Evolutionary conservation across 164 flowering plant species (phyloP), one percentile per base, ranked within the genome.

Genomic region (Paratinospora sagittata): DNA sequence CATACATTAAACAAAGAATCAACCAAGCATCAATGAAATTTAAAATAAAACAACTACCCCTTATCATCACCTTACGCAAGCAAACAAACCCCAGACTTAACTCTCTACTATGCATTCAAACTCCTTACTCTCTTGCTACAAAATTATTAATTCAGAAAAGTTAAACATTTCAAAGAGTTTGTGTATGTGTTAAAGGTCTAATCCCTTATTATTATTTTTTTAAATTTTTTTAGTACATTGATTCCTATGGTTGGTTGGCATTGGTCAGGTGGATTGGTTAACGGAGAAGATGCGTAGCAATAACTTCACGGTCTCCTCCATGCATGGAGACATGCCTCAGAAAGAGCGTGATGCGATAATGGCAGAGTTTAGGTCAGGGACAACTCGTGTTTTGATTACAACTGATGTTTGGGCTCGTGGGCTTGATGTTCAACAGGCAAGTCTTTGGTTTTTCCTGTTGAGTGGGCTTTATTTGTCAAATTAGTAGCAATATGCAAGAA

Each of bases 251-350:
- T 41, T 24, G 0, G 11, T 67, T 70, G 26, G 23, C 73, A 7
- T 58, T 47, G 68, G 36, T 27, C 79, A 90, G 93, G 97, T 92
- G 63, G 95, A 92, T 80, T 92, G 93, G 95, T 79, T 90, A 37
- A 90, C 90, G 9, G 89, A 85, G 76, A 92, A 86, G 85, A 91
- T 89, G 97, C 86, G 89, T 2, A 85, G 80, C 73, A 77, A 79
- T 76, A 89, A 89, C 74, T 91, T 91, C 65, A 89, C 98, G 2
- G 97, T 95, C 67, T 95, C 98, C 43, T 82, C 96, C 65, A 92
- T 89, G 94, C 97, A 95, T 70, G 99, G 97, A 58, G 97, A 89
- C 78, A 92, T 95, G 98, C 97, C 97, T 75, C 98, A 95, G 78
- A 92, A 83, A 76, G 97, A 92, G 71, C 82, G 98, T 76, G 98